A percentile compares a stretch with the other conserved stretches of the same genome.
These are phyloP conservation scores for Exidia glandulosa DNA, from an alignment of 768 basidiomycete genomes.

Conservation along the genomic window DNA sequence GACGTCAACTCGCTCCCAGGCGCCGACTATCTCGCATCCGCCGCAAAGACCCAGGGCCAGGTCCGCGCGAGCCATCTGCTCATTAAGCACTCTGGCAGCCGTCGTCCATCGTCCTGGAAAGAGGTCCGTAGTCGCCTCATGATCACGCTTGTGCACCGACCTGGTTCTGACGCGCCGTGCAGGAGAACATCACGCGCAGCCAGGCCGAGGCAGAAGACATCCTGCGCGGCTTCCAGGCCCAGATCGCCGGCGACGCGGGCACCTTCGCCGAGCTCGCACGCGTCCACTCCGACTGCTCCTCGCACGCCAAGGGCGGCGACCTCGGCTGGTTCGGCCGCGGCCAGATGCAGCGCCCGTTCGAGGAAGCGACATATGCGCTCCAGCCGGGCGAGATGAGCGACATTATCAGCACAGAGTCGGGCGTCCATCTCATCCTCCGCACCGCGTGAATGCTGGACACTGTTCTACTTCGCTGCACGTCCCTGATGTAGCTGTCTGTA, in stretches of 20 bases:
- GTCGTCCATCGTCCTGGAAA: slow-evolving; percentile 33
- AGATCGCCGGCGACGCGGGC: slow-evolving; percentile 45
- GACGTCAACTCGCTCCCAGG: slow-evolving; percentile 57
- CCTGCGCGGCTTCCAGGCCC: slow-evolving; percentile 47
- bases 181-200: slow-evolving; percentile 72
- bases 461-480: too few species aligned
- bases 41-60: slow-evolving; percentile 22
- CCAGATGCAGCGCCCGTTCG: slow-evolving; percentile 97
- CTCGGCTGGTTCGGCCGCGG: slow-evolving; percentile 75
- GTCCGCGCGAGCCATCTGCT: slow-evolving; percentile 93
- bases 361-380: slow-evolving; percentile 72
- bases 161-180: not conserved
- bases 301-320: slow-evolving; percentile 73
- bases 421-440: slow-evolving; percentile 87
- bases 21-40: slow-evolving; percentile 28
- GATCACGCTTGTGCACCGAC: not conserved
- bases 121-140: slow-evolving; percentile 19
- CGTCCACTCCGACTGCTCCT: slow-evolving; percentile 81
- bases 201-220: slow-evolving; percentile 86
- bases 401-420: slow-evolving; percentile 82
- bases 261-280: slow-evolving; percentile 71
- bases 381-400: slow-evolving; percentile 69
- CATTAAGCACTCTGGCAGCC: slow-evolving; percentile 61
- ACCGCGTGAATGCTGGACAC: slow-evolving; percentile 44
- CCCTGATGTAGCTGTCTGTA: too few species aligned